Conservation (phyloP, 2,329 filamentous ascomycete species). For the Tetracladium maxilliforme region DNA sequence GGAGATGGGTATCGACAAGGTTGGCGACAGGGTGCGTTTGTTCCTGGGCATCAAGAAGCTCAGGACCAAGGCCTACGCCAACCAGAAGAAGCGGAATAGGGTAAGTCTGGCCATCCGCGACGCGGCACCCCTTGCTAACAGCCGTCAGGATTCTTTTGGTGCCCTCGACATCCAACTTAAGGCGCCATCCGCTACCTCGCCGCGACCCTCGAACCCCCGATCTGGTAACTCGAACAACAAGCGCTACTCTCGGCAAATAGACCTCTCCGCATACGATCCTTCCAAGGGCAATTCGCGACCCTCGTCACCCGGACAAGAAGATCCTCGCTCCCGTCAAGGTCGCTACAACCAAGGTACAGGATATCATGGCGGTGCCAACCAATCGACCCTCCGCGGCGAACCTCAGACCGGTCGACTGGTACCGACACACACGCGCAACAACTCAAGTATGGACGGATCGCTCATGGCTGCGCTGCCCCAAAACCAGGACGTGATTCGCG, state of each 20-base stretch:
- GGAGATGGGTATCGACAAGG: slow-evolving; percentile 96
- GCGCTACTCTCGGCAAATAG: slow-evolving; percentile 49
- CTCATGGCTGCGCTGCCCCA: slow-evolving; percentile 75
- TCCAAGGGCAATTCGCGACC: too few species aligned
- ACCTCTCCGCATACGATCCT: slow-evolving; percentile 20
- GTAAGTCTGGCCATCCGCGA: slow-evolving; percentile 30
- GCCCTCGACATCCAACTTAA: slow-evolving; percentile 64
- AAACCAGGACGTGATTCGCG: slow-evolving; percentile 79
- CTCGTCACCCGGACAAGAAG: too few species aligned
- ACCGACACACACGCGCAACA: slow-evolving; percentile 59
- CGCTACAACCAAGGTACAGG: too few species aligned
- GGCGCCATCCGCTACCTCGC: slow-evolving; percentile 48
- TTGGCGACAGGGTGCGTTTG: slow-evolving; percentile 87
- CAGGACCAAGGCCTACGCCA: slow-evolving; percentile 60
- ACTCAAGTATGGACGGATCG: slow-evolving; percentile 72
- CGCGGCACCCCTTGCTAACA: slow-evolving; percentile 5
- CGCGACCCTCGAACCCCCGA: slow-evolving; percentile 45
- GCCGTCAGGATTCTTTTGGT: slow-evolving; percentile 65
- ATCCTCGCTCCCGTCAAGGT: too few species aligned
- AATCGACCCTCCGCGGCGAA: slow-evolving; percentile 20
- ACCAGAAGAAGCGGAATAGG: slow-evolving; percentile 72
- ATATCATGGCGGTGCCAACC: too few species aligned
- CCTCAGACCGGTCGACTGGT: slow-evolving; percentile 46
- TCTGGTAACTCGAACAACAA: slow-evolving; percentile 39
- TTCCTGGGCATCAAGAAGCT: slow-evolving; percentile 76